phyloP scores from a whole-genome alignment of 2,329 filamentous ascomycete genomes.

The Sordariomycetes sp. region DNA sequence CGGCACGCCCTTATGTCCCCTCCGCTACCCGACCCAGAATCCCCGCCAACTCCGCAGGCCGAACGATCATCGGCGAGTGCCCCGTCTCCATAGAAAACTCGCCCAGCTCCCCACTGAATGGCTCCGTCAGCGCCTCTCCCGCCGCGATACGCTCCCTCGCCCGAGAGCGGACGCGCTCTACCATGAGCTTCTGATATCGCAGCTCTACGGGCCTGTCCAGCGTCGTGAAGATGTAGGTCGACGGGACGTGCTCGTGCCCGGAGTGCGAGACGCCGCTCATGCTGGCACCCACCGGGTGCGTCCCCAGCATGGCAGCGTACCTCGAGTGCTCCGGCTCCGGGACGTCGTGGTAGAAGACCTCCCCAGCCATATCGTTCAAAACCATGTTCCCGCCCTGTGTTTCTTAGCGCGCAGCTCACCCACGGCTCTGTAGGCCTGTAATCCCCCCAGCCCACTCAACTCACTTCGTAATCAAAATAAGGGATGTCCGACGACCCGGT shows the following conservation, averaged over 20 bases:
- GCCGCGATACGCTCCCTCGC: too few relatives aligned
- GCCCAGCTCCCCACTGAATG: not conserved
- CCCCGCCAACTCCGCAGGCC: not conserved
- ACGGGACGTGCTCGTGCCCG: not conserved
- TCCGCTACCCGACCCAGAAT: not conserved
- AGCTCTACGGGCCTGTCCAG: not conserved
- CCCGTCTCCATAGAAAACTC: not conserved
- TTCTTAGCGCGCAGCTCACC: too few relatives aligned
- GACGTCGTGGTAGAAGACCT: constrained; percentile 5
- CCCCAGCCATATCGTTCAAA: not conserved
- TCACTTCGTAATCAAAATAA: too few relatives aligned
- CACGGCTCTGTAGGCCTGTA: too few relatives aligned
- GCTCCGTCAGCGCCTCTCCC: not conserved
- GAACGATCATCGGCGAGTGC: not conserved
- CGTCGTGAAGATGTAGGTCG: constrained; percentile 1
- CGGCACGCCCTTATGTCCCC: not conserved
- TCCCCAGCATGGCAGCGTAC: not conserved
- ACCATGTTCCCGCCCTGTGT: not conserved
- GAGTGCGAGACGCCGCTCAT: not conserved
- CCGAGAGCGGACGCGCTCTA: not conserved
- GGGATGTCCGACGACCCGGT: too few relatives aligned
- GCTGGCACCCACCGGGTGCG: not conserved
- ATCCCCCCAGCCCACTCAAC: too few relatives aligned
- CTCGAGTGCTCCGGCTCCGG: not conserved
- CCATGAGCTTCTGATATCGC: not conserved